Evolutionary conservation across 1,284 basidiomycete species (phyloP), one percentile per base, ranked within the genome.

Genomic region (Quambalaria eucalypti): DNA sequence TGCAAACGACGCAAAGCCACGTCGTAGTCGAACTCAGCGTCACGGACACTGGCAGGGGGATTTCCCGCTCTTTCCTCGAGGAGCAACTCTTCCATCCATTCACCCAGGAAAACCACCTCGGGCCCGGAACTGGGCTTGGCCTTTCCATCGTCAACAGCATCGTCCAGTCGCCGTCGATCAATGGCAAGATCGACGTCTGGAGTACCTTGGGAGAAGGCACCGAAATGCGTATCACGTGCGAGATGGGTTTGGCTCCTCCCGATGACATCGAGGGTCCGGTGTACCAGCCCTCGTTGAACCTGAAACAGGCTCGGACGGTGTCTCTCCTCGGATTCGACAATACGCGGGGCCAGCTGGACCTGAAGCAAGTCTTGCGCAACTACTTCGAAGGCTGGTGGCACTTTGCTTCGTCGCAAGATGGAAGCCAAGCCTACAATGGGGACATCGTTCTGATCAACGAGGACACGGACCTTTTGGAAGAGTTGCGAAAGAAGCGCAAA

Each of bases 1-100:
- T 90, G 48, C 84, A 80, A 28, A 58, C 73, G 79, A 66, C 82
- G 78, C 68, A 79, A 78, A 55, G 80, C 76, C 51, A 80, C 80
- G 81, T 88, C 51, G 87, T 84, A 67, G 80, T 95, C 52, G 90
- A 96, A 73, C 80, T 96, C 47, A 82, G 84, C 26, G 90, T 97
- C 2, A 81, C 85, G 50, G 91, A 97, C 73, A 90, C 90, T 2
- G 92, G 91, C 50, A 92, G 92, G 80, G 85, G 72, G 50, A 56
- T 64, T 56, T 61, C 66, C 19, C 57, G 68, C 23, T 50, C 39
- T 59, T 57, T 52, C 30, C 46, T 62, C 28, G 68, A 90, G 84
- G 90, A 95, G 65, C 90, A 95, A 77, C 80, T 97, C 2, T 97
- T 96, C 79, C 91, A 95, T 68, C 92, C 92, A 0, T 97, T 97